Conservation (phyloP, 306 rosid species). For the Prunus salicina region DNA sequence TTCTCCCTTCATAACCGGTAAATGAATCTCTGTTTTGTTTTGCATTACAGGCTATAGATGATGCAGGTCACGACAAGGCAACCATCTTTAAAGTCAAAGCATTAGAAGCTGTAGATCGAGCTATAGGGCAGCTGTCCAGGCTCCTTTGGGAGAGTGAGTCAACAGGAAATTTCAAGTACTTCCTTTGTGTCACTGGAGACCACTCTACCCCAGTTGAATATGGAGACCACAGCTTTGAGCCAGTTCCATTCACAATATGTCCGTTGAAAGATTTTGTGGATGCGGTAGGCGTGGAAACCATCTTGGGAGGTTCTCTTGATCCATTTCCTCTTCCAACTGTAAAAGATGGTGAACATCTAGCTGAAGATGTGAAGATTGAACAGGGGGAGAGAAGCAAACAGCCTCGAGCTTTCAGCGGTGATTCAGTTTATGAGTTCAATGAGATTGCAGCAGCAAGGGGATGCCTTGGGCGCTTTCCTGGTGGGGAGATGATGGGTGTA, state of each 20-base stretch:
- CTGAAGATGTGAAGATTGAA: constrained; percentile 28
- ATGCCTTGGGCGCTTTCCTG: constrained; percentile 88
- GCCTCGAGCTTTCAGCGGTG: constrained; percentile 48
- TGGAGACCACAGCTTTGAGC: constrained; percentile 98
- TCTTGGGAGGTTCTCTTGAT: constrained; percentile 49
- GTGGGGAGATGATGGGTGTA: constrained; percentile 95
- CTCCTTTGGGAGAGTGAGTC: constrained; percentile 88
- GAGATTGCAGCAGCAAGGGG: constrained; percentile 84
- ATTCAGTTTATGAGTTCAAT: constrained; percentile 64
- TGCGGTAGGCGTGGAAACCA: constrained; percentile 56
- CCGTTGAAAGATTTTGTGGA: constrained; percentile 68
- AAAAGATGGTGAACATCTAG: constrained; percentile 47
- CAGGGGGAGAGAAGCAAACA: constrained; percentile 29
- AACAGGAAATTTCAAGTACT: constrained; percentile 56
- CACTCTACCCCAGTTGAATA: constrained; percentile 98
- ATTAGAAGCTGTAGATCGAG: constrained; percentile 84
- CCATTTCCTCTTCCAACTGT: constrained; percentile 81
- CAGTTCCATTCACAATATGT: constrained; percentile 81
- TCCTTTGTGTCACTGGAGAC: constrained; percentile 81
- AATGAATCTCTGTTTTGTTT: constrained; percentile 15
- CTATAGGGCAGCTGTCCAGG: constrained; percentile 80
- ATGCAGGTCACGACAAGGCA: constrained; percentile 95
- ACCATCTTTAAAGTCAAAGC: constrained; percentile 76
- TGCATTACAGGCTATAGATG: constrained; percentile 84
- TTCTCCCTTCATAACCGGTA: not conserved